Evolutionary conservation across 257 asterid species (phyloP).

Genomic region (Capsicum chinense): DNA sequence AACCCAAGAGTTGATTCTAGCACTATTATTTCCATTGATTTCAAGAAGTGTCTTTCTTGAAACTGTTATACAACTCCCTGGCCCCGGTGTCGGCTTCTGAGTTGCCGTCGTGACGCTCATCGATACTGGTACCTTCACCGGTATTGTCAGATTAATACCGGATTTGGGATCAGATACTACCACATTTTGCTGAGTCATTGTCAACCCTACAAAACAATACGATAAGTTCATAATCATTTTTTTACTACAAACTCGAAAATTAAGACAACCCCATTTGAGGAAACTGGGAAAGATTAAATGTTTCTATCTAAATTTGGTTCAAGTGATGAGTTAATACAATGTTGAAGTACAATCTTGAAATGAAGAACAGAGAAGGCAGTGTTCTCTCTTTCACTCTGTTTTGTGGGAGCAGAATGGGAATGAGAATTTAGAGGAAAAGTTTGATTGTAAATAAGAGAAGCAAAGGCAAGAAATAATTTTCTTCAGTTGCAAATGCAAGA

Average conservation of each 20-base stretch:
- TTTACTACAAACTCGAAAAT: background rate
- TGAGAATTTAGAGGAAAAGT: background rate
- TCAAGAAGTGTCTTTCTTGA: slow-evolving; percentile 66
- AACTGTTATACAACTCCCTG: slow-evolving; percentile 66
- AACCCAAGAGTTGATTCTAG: slow-evolving; percentile 68
- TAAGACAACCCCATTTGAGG: background rate
- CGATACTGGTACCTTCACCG: slow-evolving; percentile 58
- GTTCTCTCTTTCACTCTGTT: background rate
- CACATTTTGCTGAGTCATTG: slow-evolving; percentile 69
- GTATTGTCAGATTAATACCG: slow-evolving; percentile 49
- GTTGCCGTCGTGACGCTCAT: slow-evolving; percentile 47
- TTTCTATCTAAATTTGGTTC: background rate
- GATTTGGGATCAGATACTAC: slow-evolving; percentile 58
- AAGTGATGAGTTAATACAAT: background rate
- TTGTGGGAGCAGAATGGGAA: background rate
- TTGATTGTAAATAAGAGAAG: background rate
- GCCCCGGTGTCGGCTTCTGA: slow-evolving; percentile 76
- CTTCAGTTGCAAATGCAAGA: background rate
- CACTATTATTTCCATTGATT: slow-evolving; percentile 58
- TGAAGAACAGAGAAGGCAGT: slow-evolving; percentile 32
- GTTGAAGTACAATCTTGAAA: background rate
- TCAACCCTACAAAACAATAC: background rate
- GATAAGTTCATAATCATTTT: background rate
- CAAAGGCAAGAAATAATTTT: background rate
- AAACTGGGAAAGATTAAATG: background rate